phyloP scores from a whole-genome alignment of 257 asterid genomes.

The Nicotiana tabacum region DNA sequence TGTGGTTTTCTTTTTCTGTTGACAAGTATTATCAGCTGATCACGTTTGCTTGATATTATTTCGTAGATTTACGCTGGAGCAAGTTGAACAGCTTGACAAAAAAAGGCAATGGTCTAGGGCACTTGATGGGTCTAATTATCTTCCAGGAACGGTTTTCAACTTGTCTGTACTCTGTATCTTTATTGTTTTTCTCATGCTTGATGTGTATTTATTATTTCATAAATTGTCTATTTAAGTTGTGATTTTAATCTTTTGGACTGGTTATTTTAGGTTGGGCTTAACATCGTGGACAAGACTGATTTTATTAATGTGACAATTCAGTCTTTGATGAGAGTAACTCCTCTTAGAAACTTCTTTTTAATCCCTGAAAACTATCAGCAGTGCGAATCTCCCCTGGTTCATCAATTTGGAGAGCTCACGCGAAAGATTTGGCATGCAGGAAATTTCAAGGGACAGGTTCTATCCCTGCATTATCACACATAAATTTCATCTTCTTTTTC shows the following conservation, averaged over 20 bases:
- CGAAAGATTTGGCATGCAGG: constrained; percentile 92
- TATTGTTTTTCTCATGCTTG: not conserved
- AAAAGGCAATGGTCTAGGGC: constrained; percentile 93
- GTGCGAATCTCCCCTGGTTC: constrained; percentile 83
- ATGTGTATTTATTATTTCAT: not conserved
- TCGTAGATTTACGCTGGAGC: constrained; percentile 66
- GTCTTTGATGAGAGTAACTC: constrained; percentile 92
- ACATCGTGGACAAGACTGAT: constrained; percentile 71
- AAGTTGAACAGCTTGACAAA: constrained; percentile 65
- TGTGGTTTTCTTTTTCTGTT: not conserved
- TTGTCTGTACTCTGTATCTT: not conserved
- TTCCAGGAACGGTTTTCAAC: constrained; percentile 77
- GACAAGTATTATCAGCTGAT: too few relatives aligned
- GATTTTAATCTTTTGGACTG: not conserved
- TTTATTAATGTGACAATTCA: constrained; percentile 90
- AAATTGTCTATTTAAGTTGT: not conserved
- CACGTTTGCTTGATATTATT: not conserved
- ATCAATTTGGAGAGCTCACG: constrained; percentile 86
- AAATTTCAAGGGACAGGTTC: constrained; percentile 93
- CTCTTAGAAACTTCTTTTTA: constrained; percentile 89
- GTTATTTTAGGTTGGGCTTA: constrained; percentile 74
- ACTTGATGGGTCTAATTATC: constrained; percentile 95
- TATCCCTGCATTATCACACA: not conserved
- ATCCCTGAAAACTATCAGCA: constrained; percentile 76
- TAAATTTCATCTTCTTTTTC: not conserved